Evolutionary conservation across 2,329 filamentous ascomycete genomes (phyloP).

Genomic region (Tolypocladium inflatum): DNA sequence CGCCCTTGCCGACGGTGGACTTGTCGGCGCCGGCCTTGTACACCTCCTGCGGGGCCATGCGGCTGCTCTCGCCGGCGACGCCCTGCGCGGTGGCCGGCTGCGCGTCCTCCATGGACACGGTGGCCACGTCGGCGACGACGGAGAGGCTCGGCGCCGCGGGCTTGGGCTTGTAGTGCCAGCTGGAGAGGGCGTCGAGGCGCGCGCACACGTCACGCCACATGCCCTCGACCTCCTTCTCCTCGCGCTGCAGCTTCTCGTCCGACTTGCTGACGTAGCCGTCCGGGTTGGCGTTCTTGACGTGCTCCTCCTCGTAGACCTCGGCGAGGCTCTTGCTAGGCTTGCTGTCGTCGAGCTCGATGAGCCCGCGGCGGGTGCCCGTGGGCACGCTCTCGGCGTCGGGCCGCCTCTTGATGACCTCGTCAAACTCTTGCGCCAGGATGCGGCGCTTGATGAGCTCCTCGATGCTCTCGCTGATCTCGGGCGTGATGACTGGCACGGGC

Average conservation of each 20-base stretch:
- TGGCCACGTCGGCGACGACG: slow-evolving; percentile 84
- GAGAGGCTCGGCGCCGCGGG: slow-evolving; percentile 71
- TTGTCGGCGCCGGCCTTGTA: slow-evolving; percentile 74
- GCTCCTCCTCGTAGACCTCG: slow-evolving; percentile 90
- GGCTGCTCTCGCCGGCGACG: slow-evolving; percentile 56
- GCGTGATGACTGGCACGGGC: slow-evolving; percentile 86
- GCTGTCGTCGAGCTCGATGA: slow-evolving; percentile 74
- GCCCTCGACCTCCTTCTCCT: slow-evolving; percentile 72
- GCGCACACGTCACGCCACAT: slow-evolving; percentile 75
- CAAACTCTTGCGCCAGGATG: slow-evolving; percentile 82
- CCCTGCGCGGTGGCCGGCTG: slow-evolving; percentile 75
- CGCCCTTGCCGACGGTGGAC: slow-evolving; percentile 52
- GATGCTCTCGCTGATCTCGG: slow-evolving; percentile 81
- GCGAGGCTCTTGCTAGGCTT: slow-evolving; percentile 83
- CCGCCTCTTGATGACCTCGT: slow-evolving; percentile 76
- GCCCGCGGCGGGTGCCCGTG: slow-evolving; percentile 54
- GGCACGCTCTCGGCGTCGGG: slow-evolving; percentile 63
- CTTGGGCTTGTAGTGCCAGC: slow-evolving; percentile 93
- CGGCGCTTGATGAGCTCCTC: slow-evolving; percentile 91
- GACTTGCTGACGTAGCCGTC: slow-evolving; percentile 69
- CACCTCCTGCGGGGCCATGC: slow-evolving; percentile 88
- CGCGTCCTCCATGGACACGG: slow-evolving; percentile 89
- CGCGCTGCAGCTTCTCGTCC: slow-evolving; percentile 72
- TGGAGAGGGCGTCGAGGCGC: slow-evolving; percentile 81
- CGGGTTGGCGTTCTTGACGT: slow-evolving; percentile 68